phyloP scores from a whole-genome alignment of 2,329 filamentous ascomycete genomes.

The Aspergillus fructus region DNA sequence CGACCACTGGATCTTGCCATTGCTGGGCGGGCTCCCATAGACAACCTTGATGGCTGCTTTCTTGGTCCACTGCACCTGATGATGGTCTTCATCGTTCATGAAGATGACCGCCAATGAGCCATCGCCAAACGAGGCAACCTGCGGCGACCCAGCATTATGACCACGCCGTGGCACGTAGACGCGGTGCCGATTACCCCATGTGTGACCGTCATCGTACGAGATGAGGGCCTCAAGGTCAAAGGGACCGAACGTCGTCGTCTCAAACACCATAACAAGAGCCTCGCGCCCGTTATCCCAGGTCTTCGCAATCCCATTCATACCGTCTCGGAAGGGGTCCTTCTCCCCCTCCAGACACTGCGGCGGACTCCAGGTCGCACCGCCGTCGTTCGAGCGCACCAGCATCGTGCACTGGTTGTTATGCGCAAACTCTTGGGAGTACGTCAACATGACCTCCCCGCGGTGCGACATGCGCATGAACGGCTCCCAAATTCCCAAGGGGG shows the following conservation, averaged over 20 bases:
- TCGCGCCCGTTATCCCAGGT: slow-evolving; percentile 32
- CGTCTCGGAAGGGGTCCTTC: slow-evolving; percentile 34
- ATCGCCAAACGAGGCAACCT: slow-evolving; percentile 44
- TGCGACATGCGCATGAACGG: slow-evolving; percentile 48
- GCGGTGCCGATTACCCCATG: slow-evolving; percentile 41
- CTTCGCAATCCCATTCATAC: slow-evolving; percentile 46
- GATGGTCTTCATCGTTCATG: slow-evolving; percentile 48
- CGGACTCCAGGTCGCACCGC: slow-evolving; percentile 45
- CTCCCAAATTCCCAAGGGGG: slow-evolving; percentile 48
- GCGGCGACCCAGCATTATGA: slow-evolving; percentile 46
- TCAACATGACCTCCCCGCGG: slow-evolving; percentile 44
- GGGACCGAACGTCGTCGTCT: slow-evolving; percentile 43
- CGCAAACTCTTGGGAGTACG: slow-evolving; percentile 49
- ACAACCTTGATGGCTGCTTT: slow-evolving; percentile 44
- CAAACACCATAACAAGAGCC: slow-evolving; percentile 48
- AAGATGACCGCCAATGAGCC: slow-evolving; percentile 46
- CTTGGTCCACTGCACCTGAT: slow-evolving; percentile 37
- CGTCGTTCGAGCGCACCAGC: slow-evolving; percentile 46
- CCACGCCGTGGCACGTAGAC: slow-evolving; percentile 41
- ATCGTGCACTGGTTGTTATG: slow-evolving; percentile 51
- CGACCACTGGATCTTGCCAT: slow-evolving; percentile 37
- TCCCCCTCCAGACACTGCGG: slow-evolving; percentile 44
- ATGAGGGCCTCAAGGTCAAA: slow-evolving; percentile 48
- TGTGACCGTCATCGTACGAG: slow-evolving; percentile 46
- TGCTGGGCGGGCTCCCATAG: slow-evolving; percentile 33